These are phyloP conservation scores for Decorospora gaudefroyi DNA, from an alignment of 2,329 filamentous ascomycete genomes.

Conservation along the genomic window DNA sequence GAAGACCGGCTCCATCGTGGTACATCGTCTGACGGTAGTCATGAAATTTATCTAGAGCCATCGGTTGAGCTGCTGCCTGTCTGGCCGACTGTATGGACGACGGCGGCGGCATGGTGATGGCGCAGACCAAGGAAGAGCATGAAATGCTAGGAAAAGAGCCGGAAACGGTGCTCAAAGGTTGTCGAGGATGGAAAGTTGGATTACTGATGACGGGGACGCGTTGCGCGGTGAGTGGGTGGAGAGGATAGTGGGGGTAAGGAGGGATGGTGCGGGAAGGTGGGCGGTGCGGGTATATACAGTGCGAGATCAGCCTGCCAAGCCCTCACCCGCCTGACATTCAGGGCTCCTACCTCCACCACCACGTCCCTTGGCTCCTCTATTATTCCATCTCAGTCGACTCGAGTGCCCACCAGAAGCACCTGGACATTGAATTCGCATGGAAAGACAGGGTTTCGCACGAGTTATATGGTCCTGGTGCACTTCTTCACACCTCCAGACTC, in stretches of 20 bases:
- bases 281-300: slow-evolving; percentile 32
- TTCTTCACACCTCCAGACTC: slow-evolving; percentile 15
- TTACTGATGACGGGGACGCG: slow-evolving; percentile 2
- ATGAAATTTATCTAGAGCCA: neutral
- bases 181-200: slow-evolving; percentile 4
- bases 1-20: slow-evolving; percentile 28
- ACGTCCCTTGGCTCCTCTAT: slow-evolving; percentile 8
- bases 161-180: slow-evolving; percentile 4
- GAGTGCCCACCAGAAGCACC: neutral
- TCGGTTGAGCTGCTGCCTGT: neutral
- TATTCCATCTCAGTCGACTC: neutral
- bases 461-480: neutral
- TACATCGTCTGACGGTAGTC: slow-evolving; percentile 34
- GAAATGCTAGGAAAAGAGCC: slow-evolving; percentile 8
- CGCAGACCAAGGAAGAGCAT: slow-evolving; percentile 4
- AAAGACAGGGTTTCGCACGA: neutral
- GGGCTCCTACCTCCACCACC: slow-evolving; percentile 12
- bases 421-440: neutral
- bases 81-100: slow-evolving; percentile 4
- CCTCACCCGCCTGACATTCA: slow-evolving; percentile 15
- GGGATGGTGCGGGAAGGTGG: slow-evolving; percentile 20
- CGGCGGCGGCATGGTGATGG: slow-evolving; percentile 33
- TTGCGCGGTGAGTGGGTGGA: slow-evolving; percentile 9
- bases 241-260: slow-evolving; percentile 13
- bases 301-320: slow-evolving; percentile 27